Evolutionary conservation across 768 basidiomycete species (phyloP).

Genomic region (Leccinum uliginosum): DNA sequence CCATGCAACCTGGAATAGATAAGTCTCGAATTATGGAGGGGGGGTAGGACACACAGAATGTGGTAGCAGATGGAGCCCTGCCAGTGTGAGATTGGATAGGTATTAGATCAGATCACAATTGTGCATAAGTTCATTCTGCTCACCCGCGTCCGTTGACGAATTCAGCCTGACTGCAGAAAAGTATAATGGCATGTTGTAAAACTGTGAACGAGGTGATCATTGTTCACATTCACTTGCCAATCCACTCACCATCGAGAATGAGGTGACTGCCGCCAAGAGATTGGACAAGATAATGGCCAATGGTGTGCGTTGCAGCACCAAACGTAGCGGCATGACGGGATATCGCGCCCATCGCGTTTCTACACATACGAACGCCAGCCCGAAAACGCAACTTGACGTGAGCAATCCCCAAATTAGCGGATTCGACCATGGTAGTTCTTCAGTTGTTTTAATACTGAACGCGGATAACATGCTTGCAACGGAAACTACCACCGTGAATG

Average conservation of each 20-base stretch:
- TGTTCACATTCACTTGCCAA: too few relatives aligned
- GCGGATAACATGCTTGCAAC: slow-evolving; percentile 62
- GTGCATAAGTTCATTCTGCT: too few relatives aligned
- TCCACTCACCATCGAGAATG: slow-evolving; percentile 67
- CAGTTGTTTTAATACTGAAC: slow-evolving; percentile 72
- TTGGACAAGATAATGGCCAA: slow-evolving; percentile 77
- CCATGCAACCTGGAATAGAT: background rate
- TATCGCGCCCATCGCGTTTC: slow-evolving; percentile 76
- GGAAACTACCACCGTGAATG: background rate
- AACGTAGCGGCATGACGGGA: slow-evolving; percentile 86
- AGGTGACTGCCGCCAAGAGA: slow-evolving; percentile 68
- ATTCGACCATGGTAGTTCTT: slow-evolving; percentile 73
- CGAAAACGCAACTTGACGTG: slow-evolving; percentile 48
- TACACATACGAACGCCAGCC: slow-evolving; percentile 62
- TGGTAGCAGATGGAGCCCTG: too few relatives aligned
- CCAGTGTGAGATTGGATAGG: too few relatives aligned
- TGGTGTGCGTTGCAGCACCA: slow-evolving; percentile 76
- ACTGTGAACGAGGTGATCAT: too few relatives aligned
- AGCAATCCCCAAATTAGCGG: slow-evolving; percentile 70
- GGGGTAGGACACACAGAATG: slow-evolving; percentile 55
- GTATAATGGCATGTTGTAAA: too few relatives aligned
- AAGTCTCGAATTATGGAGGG: slow-evolving; percentile 8
- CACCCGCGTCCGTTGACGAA: too few relatives aligned
- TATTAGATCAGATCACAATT: too few relatives aligned
- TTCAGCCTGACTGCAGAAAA: too few relatives aligned